Base-by-base conservation (phyloP, 306 rosid species). In the Luffa acutangula region DNA sequence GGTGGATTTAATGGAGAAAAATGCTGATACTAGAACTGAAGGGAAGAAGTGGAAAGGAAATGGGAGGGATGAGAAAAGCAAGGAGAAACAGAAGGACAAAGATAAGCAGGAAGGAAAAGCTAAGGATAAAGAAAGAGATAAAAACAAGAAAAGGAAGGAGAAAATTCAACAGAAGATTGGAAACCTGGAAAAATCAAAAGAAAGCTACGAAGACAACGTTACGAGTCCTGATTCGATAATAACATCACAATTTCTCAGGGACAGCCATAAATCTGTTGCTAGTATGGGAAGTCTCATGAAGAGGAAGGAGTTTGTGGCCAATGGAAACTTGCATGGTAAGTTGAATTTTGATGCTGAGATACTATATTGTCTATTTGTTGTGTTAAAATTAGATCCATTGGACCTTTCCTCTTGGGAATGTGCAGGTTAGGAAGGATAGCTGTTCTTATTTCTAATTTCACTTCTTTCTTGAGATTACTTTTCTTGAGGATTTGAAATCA, bases 271-370 rank as follows among this genome's bases (percentile, higher is more conserved):
- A 56, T 81, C 39, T 67, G 80, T 86, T 87, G 80, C 81, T 74
- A 46, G 71, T 20, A 86, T 80, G 52, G 87, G 81, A 83, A 90
- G 83, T 82, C 81, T 62, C 82, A 87, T 86, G 90, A 93, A 93
- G 84, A 85, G 98, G 81, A 93, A 87, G 89, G 88, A 90, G 81
- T 34, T 84, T 10, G 93, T 88, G 83, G 74, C 87, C 59, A 93
- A 92, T 85, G 97, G 97, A 84, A 86, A 89, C 84, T 78, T 82
- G 72, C 90, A 57, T 63, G 98, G 98, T 93, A 93, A 91, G 98
- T 89, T 86, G 62, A 86, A 80, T 62, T 12, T 64, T 83, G 81
- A 20, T 83, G 57, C 78, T 21, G 76, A 71, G 10, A 4, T 21
- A 8, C 31, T 3, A n/a, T 67, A 39, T 41, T 67, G 51, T 52